Percentiles rank a stretch among this genome's conserved stretches.
phyloP scores from a whole-genome alignment of 805 yeast species.

The Starmerella riodocensis region DNA sequence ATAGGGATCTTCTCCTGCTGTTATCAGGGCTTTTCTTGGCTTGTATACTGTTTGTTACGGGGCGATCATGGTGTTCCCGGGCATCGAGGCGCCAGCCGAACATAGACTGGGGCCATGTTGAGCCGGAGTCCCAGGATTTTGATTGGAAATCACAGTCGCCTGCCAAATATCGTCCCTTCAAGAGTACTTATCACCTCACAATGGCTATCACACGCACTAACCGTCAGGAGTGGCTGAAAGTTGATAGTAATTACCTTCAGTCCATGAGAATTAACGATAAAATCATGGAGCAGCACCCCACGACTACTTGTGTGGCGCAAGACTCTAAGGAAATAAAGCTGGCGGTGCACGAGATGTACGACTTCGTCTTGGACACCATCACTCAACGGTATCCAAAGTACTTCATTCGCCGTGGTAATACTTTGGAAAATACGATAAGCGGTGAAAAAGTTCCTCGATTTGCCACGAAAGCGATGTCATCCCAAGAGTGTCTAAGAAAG shows the following conservation, averaged over 20 bases:
- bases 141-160: constrained; percentile 7
- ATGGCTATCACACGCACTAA: constrained; percentile 43
- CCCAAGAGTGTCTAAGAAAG: constrained; percentile 6
- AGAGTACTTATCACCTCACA: constrained; percentile 45
- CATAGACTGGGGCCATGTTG: background rate
- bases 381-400: constrained; percentile 40
- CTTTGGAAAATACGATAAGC: constrained; percentile 9
- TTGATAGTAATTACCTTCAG: constrained; percentile 47
- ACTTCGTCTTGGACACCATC: constrained; percentile 32
- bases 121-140: constrained; percentile 4
- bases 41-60: no score
- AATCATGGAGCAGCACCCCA: constrained; percentile 9
- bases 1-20: no score
- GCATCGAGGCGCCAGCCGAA: constrained; percentile 1
- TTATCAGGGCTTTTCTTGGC: no score
- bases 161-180: constrained; percentile 40
- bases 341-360: constrained; percentile 40
- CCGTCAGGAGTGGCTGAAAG: constrained; percentile 43
- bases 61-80: no score
- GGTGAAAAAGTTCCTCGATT: constrained; percentile 6
- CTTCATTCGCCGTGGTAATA: constrained; percentile 26
- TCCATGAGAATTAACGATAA: constrained; percentile 22
- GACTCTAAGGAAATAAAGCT: constrained; percentile 21
- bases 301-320: constrained; percentile 6
- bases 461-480: background rate